These are phyloP conservation scores for Ambispora gerdemannii DNA, from an alignment of 192 early-diverging fungal species.

Conservation along the genomic window DNA sequence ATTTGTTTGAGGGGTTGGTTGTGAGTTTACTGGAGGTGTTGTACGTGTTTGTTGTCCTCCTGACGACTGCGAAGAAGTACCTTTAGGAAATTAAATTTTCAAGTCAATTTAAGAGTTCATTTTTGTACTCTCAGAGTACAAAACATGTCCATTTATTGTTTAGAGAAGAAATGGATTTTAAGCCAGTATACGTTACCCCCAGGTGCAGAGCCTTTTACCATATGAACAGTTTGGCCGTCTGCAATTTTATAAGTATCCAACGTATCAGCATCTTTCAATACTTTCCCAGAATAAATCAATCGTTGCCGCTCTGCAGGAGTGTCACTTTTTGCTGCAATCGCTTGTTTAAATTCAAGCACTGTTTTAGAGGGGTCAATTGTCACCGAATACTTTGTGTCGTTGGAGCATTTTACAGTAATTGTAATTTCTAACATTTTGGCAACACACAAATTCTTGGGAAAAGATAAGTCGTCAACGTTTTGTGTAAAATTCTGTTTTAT, in stretches of 20 bases:
- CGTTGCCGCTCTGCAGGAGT: conserved; percentile 71
- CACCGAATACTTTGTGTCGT: conserved; percentile 69
- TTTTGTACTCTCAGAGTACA: neutral
- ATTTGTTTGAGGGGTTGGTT: conserved; percentile 1
- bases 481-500: neutral
- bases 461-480: neutral
- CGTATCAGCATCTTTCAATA: conserved; percentile 88
- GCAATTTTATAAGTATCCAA: conserved; percentile 77
- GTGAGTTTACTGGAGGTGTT: conserved; percentile 20
- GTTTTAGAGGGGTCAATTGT: conserved; percentile 56
- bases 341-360: conserved; percentile 72
- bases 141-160: neutral
- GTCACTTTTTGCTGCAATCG: conserved; percentile 62
- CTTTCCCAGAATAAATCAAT: conserved; percentile 89
- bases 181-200: conserved; percentile 27
- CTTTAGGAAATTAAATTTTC: neutral
- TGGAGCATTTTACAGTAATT: conserved; percentile 72
- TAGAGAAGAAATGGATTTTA: neutral
- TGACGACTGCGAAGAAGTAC: neutral
- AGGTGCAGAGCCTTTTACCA: conserved; percentile 71
- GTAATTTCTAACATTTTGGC: conserved; percentile 44
- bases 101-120: neutral
- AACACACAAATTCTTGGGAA: neutral
- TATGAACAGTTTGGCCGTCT: conserved; percentile 87
- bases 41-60: neutral